Conservation (phyloP, 2,329 filamentous ascomycete species). For the Cercospora citrullina region DNA sequence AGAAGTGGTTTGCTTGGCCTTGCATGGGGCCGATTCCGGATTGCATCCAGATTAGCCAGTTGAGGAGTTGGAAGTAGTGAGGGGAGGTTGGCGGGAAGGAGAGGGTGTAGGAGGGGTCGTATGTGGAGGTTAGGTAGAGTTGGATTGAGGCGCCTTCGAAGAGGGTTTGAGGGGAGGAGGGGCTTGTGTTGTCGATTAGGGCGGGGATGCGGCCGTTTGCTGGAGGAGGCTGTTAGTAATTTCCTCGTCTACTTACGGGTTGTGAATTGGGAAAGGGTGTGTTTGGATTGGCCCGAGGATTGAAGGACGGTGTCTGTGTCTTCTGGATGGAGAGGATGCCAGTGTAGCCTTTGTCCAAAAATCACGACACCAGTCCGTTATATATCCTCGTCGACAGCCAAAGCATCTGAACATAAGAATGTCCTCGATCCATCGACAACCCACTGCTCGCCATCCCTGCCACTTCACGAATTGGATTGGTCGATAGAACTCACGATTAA, state of each 20-base stretch:
- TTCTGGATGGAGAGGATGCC: no score
- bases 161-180: slow-evolving; percentile 31
- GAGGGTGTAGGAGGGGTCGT: slow-evolving; percentile 44
- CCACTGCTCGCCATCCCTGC: neutral
- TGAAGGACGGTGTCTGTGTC: no score
- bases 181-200: slow-evolving; percentile 42
- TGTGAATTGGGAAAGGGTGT: no score
- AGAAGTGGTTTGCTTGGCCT: slow-evolving; percentile 52
- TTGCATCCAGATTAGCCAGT: slow-evolving; percentile 52
- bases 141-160: slow-evolving; percentile 52
- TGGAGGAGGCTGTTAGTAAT: no score
- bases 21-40: slow-evolving; percentile 23
- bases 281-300: no score
- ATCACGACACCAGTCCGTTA: no score
- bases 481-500: slow-evolving; percentile 41
- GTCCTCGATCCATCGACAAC: neutral
- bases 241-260: no score
- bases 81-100: slow-evolving; percentile 33
- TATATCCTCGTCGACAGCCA: no score
- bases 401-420: neutral
- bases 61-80: slow-evolving; percentile 48
- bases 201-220: slow-evolving; percentile 53
- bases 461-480: slow-evolving; percentile 59
- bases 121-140: slow-evolving; percentile 48
- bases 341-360: no score